Base-by-base conservation (phyloP, 768 basidiomycete genomes). In the Leucocoprinus sp. region DNA sequence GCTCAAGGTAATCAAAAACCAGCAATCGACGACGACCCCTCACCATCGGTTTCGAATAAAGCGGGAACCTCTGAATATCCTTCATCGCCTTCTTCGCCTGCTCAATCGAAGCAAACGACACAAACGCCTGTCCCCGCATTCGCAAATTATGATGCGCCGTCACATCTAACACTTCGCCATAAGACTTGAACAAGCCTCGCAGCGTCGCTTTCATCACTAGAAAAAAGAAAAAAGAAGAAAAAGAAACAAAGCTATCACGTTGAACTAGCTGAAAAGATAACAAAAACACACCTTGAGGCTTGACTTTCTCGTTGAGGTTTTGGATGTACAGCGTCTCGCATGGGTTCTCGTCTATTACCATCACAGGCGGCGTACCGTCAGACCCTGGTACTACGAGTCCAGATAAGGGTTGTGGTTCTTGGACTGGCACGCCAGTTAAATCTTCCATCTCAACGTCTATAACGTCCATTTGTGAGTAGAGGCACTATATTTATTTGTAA, bases 81-180 rank as follows among this genome's bases (percentile, higher is more conserved):
- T 78, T 90, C 76, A 88, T 72, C 5, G 95, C 95, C 63, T 49
- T 48, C 29, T 49, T 83, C 27, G 96, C 96, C 47, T 77, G 76
- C 48, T 97, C 91, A 42, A 80, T 70, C 26, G 80, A 80, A 46
- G 74, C 74, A 62, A 99, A 96, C 28, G 89, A 91, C 28, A 99
- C 90, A 60, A 99, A 99, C 3, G 96, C 96, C 66, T 99, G 96
- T 12, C 96, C 96, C 29, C 96, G 76, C 96, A 99, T 99, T 29
- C 96, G 82, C 50, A 99, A 66, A 69, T 96, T 98, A 42, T 72
- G 67, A 63, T 99, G 96, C 8, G 93, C 93, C 15, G 93, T 86
- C n/a, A 99, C 91, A 59, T 95, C 91, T 21, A 97, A 65, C 14
- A 99, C 86, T 51, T 88, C 83, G 9, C 93, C 91, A 57, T 97